Conservation (phyloP, 140 eudicot species). For the Erigeron philadelphicus region DNA sequence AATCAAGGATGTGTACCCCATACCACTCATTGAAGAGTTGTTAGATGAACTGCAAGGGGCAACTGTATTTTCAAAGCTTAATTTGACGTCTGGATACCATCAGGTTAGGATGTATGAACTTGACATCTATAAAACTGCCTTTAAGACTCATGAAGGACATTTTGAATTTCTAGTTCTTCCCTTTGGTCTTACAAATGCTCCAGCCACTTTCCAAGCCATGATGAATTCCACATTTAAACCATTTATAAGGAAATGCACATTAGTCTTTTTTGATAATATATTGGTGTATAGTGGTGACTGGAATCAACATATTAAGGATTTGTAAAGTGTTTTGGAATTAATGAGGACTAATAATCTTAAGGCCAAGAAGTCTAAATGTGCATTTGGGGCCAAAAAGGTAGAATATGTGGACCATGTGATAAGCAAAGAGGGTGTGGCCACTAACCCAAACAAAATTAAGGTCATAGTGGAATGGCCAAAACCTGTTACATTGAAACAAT, state of each 20-base stretch:
- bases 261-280: not conserved
- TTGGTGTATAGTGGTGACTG: not conserved
- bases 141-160: not conserved
- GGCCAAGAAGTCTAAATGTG: not conserved
- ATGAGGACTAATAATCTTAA: not conserved
- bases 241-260: not conserved
- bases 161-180: not conserved
- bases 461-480: not conserved
- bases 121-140: not conserved
- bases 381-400: not conserved
- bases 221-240: not conserved
- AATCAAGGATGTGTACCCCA: not conserved
- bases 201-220: too few relatives aligned
- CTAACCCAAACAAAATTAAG: not conserved
- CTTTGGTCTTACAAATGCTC: too few relatives aligned
- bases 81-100: not conserved
- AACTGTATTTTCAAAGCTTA: not conserved
- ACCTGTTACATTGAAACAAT: not conserved
- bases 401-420: not conserved
- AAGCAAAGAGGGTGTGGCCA: not conserved
- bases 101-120: not conserved
- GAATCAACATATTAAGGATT: not conserved
- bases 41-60: not conserved
- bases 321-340: not conserved
- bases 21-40: not conserved